Evolutionary conservation across 768 basidiomycete genomes (phyloP), one percentile per base, ranked within the genome.

Genomic region (Russula sp.): DNA sequence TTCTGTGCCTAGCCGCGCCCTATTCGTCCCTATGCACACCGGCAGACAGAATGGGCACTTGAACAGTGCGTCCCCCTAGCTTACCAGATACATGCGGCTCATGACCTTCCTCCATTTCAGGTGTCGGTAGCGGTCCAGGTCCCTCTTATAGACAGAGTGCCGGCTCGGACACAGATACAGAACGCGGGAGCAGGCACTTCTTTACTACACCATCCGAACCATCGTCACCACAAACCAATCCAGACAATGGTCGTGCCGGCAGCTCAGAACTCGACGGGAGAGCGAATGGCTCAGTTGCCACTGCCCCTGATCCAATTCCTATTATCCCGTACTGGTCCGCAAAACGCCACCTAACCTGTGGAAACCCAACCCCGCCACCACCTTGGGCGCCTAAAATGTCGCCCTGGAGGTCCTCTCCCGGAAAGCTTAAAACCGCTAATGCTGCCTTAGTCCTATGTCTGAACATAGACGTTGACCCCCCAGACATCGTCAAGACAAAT

Each of bases 381-480:
- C 75, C 85, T 14, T 85, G 83, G 78, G 84, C 83, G 0, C 75
- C 85, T 14, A 86, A 84, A 70, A 80, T 85, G 62, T 80, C 82
- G 61, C 82, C 86, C 9, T 97, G 94, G 94, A 86, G 94, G 56
- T 84, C 86, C 49, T 80, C 85, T 0, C 88, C 89, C 2, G 87
- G 87, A 64, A 92, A 94, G 72, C 83, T 96, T 57, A 96, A 96
- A 75, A 98, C 94, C 1, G 85, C 88, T 18, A 88, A 92, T 40
- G 96, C 93, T 2, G 88, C 87, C 1, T 79, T 96, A 6, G 89
- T 96, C 9, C 77, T 98, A 59, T 99, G 97, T 71, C 80, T 99
- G 20, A 98, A 98, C 75, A 93, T 98, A 72, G 95, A 96, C 59
- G 91, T 97, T 51, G 96, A 98, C 71, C 97, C 97, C 18, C 97